These are phyloP conservation scores for Aschersonia sp. DNA, from an alignment of 2,329 filamentous ascomycete genomes.

Conservation along the genomic window DNA sequence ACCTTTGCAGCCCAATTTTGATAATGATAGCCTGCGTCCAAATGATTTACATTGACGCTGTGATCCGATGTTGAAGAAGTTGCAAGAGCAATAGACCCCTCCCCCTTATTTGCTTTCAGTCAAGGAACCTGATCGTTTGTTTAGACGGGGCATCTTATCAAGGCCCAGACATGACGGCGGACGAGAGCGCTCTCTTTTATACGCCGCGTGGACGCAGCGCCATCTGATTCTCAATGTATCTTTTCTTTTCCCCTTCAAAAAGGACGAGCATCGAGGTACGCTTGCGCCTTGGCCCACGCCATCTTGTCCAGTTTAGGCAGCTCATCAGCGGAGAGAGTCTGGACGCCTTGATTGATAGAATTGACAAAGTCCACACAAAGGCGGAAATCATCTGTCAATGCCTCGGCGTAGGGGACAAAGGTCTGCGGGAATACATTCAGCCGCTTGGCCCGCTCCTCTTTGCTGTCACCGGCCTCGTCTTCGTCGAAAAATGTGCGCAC, in stretches of 20 bases:
- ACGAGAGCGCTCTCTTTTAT: no score
- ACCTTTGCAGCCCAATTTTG: no score
- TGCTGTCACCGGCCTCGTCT: constrained; percentile 42
- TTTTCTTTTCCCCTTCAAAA: constrained; percentile 13
- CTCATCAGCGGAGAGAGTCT: constrained; percentile 33
- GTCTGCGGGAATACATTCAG: constrained; percentile 34
- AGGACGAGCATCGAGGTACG: constrained; percentile 32
- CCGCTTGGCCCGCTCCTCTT: constrained; percentile 27
- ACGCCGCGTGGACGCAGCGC: no score
- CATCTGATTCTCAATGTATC: no score
- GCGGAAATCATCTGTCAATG: constrained; percentile 45
- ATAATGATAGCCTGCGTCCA: no score
- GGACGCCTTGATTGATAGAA: constrained; percentile 42
- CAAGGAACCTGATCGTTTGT: no score
- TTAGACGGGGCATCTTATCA: no score
- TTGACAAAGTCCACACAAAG: constrained; percentile 43
- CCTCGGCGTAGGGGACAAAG: constrained; percentile 43
- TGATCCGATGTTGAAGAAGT: no score
- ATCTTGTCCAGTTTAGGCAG: constrained; percentile 30
- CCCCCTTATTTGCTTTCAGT: no score
- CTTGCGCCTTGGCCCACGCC: constrained; percentile 39
- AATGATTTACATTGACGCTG: no score
- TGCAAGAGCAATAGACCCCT: no score
- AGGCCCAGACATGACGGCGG: no score
- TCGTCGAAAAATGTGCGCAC: constrained; percentile 71